phyloP scores from a whole-genome alignment of 179 eudicot species.

The Beta corolliflora region DNA sequence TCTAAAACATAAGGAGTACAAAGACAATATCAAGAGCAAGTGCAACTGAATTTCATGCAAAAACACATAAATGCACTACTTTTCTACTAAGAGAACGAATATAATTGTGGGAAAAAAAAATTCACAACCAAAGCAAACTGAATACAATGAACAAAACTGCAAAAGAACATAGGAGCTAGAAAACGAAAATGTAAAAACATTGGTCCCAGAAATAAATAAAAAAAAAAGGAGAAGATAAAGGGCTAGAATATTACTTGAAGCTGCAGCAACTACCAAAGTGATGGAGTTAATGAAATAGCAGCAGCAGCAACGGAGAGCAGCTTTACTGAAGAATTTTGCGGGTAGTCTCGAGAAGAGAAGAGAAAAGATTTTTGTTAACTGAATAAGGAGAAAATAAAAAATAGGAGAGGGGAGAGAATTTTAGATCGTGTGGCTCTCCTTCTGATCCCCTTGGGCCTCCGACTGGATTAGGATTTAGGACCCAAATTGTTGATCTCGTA shows the following conservation, averaged over 20 bases:
- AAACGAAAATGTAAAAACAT: conserved; percentile 26
- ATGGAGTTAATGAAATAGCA: background rate
- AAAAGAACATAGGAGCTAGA: conserved; percentile 19
- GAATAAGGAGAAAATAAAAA: background rate
- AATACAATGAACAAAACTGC: background rate
- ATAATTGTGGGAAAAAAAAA: background rate
- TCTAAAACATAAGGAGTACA: background rate
- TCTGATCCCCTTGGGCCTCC: no score
- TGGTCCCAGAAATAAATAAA: background rate
- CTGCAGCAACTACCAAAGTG: background rate
- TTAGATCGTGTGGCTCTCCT: background rate
- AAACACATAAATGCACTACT: background rate
- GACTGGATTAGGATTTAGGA: no score
- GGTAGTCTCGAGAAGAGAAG: no score
- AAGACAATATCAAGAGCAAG: background rate
- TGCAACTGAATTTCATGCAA: background rate
- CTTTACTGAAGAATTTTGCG: background rate
- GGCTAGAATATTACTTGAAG: conserved; percentile 15
- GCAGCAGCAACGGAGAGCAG: background rate
- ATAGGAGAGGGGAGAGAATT: background rate
- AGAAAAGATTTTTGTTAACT: no score
- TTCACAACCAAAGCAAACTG: no score
- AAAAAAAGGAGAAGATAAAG: background rate
- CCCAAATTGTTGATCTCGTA: no score
- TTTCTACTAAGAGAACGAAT: background rate